Evolutionary conservation across 2,329 filamentous ascomycete genomes (phyloP), one percentile per base, ranked within the genome.

Genomic region (Achaetomium macrosporum): DNA sequence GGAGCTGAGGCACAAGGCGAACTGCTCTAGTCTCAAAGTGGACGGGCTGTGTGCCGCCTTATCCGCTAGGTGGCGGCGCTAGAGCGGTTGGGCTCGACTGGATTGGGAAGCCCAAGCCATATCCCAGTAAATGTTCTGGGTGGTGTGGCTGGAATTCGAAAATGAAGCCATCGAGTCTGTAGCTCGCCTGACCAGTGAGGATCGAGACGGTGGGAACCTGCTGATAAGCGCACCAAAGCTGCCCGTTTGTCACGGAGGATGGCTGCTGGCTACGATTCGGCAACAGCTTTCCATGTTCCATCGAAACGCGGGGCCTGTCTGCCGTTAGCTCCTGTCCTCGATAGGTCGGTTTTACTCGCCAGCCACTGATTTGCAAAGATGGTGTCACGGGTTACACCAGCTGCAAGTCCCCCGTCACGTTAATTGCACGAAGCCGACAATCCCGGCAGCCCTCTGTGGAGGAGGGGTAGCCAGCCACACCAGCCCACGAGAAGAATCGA

Each of bases 1-100:
- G 20, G 15, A 59, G 59, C 59, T 60, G 57, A 59, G 50, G 37
- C 47, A 29, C 47, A 55, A 45, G 59, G 57, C 53, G 49, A 35
- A 47, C 39, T 11, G 41, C 43, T 19, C 48, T 50, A 53, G 35
- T 17, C 53, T 53, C 30, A 19, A 57, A 57, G 19, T 7, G 47
- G 53, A 37, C 13, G 31, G 48, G 29, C 42, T 54, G 44, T 37
- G 36, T 29, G 33, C 47, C 52, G 44, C 54, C 46, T 49, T 33
- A 9, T 29, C 30, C 7, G 42, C 20, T 43, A 51, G 51, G 47
- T 49, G 55, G 47, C 39, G 16, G 17, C 33, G 40, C 43, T 45
- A 39, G 44, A 56, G 29, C 33, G 4, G 25, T 25, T 39, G 37
- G n/a, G 13, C 12, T n/a, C 36, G 17, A 42, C 48, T 48, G 31